Evolutionary conservation across 176 grass and related monocot genomes (phyloP), one percentile per base, ranked within the genome.

Genomic region (Musa troglodytarum): DNA sequence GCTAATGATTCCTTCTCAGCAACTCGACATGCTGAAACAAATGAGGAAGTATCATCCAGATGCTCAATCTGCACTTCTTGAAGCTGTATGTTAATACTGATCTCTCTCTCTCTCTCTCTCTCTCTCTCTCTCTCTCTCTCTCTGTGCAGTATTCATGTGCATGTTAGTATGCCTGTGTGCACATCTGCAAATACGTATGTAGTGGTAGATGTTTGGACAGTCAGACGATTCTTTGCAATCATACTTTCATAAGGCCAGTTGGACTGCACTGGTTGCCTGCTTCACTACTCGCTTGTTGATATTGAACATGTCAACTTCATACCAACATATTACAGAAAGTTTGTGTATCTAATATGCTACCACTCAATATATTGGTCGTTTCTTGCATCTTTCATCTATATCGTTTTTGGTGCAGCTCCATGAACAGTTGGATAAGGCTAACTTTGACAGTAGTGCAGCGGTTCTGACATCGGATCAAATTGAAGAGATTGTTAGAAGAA

Each of bases 21-120:
- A 96, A 96, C 59, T 96, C 72, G 75, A 83, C 69, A 88, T 88
- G 86, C 76, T 96, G 28, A 81, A 85, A 75, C 61, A 76, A 68
- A 86, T 83, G 69, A 80, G 88, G 76, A 91, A 85, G 57, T 96
- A 87, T 77, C 75, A 53, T 24, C 74, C 74, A 19, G 92, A 88
- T n/a, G 75, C 76, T 63, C 86, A 88, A 96, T 85, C 77, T 78
- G 73, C 68, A 63, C 74, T 88, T 67, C 80, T 88, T 58, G 83
- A 78, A 49, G 76, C 56, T 62, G 88, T 96, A 88, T 54, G 85
- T 58, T 50, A 28, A 69, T 63, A 54, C 66, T 79, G 67, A 62
- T 80, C 70, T 68, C 24, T 56, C 68, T 50, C 52, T 79, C 53
- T 56, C 2, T 20, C 1, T 72, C 22, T 50, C 0, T 59, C 14